phyloP scores from a whole-genome alignment of 805 yeast species.

The Peterozyma toletana region DNA sequence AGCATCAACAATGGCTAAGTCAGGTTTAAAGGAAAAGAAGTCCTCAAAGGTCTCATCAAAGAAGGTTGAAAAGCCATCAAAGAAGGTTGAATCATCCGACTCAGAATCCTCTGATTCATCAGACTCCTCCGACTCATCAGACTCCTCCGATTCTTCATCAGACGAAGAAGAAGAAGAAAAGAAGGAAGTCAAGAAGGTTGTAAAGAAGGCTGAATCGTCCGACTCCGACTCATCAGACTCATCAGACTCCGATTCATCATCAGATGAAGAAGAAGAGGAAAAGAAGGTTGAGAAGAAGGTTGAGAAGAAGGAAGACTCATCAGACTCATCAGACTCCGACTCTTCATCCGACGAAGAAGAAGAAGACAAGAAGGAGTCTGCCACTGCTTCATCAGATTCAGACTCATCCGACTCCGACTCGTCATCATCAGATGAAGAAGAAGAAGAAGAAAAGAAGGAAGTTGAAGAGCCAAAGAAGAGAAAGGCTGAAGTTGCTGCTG shows the following conservation, averaged over 20 bases:
- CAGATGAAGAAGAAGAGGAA: constrained; percentile 11
- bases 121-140: constrained; percentile 5
- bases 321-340: constrained; percentile 13
- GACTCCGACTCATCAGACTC: constrained; percentile 12
- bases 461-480: constrained; percentile 32
- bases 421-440: constrained; percentile 20
- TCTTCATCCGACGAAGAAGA: background rate
- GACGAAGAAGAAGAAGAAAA: constrained; percentile 1
- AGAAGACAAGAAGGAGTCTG: constrained; percentile 11
- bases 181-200: constrained; percentile 9
- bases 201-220: constrained; percentile 14
- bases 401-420: constrained; percentile 13
- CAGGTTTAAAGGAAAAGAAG: constrained; percentile 17
- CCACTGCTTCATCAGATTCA: constrained; percentile 9
- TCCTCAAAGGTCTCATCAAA: constrained; percentile 12
- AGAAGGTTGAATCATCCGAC: constrained; percentile 12
- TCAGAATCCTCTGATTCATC: constrained; percentile 11
- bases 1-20: constrained; percentile 17
- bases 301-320: constrained; percentile 7
- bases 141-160: background rate
- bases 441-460: constrained; percentile 24
- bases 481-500: constrained; percentile 32
- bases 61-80: constrained; percentile 13
- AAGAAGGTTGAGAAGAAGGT: constrained; percentile 11
- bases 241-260: constrained; percentile 12